A percentile compares a stretch with the other conserved stretches of the same genome.
Evolutionary conservation across 495 filamentous ascomycete genomes (phyloP).

Genomic region (Mytilinidion resinicola): DNA sequence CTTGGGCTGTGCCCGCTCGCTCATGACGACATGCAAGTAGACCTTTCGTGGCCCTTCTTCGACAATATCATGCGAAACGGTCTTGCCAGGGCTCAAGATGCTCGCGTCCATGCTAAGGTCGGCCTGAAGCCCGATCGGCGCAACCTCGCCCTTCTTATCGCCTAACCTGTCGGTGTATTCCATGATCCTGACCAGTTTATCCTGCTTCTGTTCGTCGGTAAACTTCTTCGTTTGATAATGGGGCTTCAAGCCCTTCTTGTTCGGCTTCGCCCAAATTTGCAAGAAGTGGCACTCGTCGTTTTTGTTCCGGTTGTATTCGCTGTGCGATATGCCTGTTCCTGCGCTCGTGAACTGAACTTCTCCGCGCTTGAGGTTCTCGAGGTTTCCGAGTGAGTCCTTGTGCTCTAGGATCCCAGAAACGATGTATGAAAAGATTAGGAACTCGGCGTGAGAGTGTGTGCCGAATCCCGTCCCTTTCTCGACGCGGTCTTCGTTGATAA

Average conservation of each 20-base stretch:
- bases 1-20: slow-evolving; percentile 42
- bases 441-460: slow-evolving; percentile 73
- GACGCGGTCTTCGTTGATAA: slow-evolving; percentile 80
- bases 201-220: slow-evolving; percentile 58
- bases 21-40: slow-evolving; percentile 72
- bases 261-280: slow-evolving; percentile 75
- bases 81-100: slow-evolving; percentile 43
- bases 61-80: slow-evolving; percentile 48
- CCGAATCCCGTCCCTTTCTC: slow-evolving; percentile 62
- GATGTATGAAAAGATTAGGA: slow-evolving; percentile 81
- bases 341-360: slow-evolving; percentile 81
- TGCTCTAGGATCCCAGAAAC: slow-evolving; percentile 74
- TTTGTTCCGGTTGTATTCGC: slow-evolving; percentile 64
- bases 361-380: slow-evolving; percentile 66
- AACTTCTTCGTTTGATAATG: slow-evolving; percentile 65
- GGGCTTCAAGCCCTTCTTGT: slow-evolving; percentile 59
- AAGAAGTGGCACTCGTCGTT: slow-evolving; percentile 66
- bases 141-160: slow-evolving; percentile 48
- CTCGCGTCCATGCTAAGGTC: slow-evolving; percentile 73
- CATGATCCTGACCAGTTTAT: slow-evolving; percentile 61
- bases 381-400: slow-evolving; percentile 67
- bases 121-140: slow-evolving; percentile 71
- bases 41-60: slow-evolving; percentile 62
- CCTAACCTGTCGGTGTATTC: slow-evolving; percentile 60
- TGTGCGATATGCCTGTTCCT: slow-evolving; percentile 69